Percentiles rank a stretch among this genome's conserved stretches.
Evolutionary conservation across 345 rosid genomes (phyloP).

Genomic region (Acer saccharum): DNA sequence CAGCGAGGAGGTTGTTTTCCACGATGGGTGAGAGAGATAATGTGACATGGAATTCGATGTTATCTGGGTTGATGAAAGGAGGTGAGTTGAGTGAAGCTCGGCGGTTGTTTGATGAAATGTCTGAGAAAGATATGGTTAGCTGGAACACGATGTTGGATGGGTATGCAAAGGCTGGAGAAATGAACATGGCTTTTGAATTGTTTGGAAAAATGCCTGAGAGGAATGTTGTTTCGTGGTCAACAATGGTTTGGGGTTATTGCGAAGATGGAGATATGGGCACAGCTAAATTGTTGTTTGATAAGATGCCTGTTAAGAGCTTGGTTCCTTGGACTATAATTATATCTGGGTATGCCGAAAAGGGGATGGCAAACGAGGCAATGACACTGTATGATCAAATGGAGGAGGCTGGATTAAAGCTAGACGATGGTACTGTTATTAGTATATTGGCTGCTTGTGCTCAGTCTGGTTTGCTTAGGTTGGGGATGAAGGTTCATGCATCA

Average conservation of each 20-base stretch:
- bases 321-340: slow-evolving; percentile 89
- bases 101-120: slow-evolving; percentile 77
- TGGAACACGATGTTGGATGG: slow-evolving; percentile 91
- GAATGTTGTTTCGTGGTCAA: slow-evolving; percentile 88
- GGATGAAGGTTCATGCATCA: slow-evolving; percentile 59
- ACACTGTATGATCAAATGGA: slow-evolving; percentile 60
- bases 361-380: slow-evolving; percentile 61
- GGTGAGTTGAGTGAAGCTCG: slow-evolving; percentile 62
- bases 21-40: too few relatives aligned
- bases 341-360: slow-evolving; percentile 38
- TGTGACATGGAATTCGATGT: slow-evolving; percentile 30
- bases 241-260: slow-evolving; percentile 71
- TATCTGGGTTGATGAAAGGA: slow-evolving; percentile 56
- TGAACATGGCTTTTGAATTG: slow-evolving; percentile 64
- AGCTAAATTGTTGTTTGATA: slow-evolving; percentile 80
- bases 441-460: slow-evolving; percentile 82
- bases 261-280: slow-evolving; percentile 81
- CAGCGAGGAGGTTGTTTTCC: too few relatives aligned
- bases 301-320: slow-evolving; percentile 72
- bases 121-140: slow-evolving; percentile 65
- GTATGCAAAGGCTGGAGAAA: slow-evolving; percentile 66
- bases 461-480: slow-evolving; percentile 78
- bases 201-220: slow-evolving; percentile 76
- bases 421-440: slow-evolving; percentile 66
- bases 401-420: slow-evolving; percentile 51